A percentile compares a stretch with the other conserved stretches of the same genome.
phyloP scores from a whole-genome alignment of 2,329 filamentous ascomycete species.

The Diaporthe humulicola region DNA sequence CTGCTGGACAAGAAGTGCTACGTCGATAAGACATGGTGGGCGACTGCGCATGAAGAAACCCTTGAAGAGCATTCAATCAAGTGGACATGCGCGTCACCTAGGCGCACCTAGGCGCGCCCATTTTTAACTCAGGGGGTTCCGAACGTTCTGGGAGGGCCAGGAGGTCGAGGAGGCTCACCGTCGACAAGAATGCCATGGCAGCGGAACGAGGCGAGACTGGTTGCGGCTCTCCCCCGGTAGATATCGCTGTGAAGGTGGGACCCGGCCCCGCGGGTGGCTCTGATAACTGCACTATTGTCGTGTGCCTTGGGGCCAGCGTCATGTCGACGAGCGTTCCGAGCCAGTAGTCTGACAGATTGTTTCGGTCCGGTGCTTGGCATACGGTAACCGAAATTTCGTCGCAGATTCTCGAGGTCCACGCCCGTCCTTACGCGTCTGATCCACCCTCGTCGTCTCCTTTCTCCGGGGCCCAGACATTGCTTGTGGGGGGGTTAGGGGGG shows the following conservation, averaged over 20 bases:
- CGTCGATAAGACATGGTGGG: neutral
- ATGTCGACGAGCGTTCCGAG: neutral
- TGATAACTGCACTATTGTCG: slow-evolving; percentile 4
- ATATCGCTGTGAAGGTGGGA: neutral
- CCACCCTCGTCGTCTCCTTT: slow-evolving; percentile 5
- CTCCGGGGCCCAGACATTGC: neutral
- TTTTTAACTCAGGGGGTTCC: slow-evolving; percentile 7
- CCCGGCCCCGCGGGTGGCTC: neutral
- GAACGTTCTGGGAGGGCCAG: neutral
- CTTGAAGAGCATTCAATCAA: neutral
- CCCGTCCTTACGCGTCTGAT: neutral
- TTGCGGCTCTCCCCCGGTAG: neutral
- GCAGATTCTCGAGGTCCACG: slow-evolving; percentile 1
- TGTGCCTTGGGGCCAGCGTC: neutral
- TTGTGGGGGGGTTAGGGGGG: no score
- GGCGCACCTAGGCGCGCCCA: slow-evolving; percentile 2
- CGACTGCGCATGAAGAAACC: no score
- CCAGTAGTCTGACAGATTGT: neutral
- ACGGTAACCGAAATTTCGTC: slow-evolving; percentile 15
- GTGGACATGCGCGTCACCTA: slow-evolving; percentile 16
- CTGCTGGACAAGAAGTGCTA: neutral
- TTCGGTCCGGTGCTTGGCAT: slow-evolving; percentile 12
- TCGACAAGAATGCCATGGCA: neutral
- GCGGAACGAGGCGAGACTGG: neutral
- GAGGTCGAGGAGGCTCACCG: slow-evolving; percentile 3